phyloP scores from a whole-genome alignment of 345 rosid species.

The Corchorus olitorius region DNA sequence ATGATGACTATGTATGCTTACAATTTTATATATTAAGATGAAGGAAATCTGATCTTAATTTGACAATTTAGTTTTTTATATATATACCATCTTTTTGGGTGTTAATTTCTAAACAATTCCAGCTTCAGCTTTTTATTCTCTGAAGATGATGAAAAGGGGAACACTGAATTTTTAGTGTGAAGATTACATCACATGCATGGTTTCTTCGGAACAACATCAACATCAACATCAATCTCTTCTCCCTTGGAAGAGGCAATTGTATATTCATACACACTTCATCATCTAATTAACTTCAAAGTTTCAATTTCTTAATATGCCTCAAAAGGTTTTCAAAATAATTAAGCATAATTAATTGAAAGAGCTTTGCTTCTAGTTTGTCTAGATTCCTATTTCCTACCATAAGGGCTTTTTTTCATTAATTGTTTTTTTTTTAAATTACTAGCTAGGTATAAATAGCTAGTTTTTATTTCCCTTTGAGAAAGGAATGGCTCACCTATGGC shows the following conservation, averaged over 20 bases:
- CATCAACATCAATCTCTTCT: slow-evolving; percentile 3
- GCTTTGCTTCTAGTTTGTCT: neutral
- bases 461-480: neutral
- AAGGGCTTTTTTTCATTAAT: neutral
- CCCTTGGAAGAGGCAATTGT: slow-evolving; percentile 12
- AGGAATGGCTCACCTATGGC: too few species aligned
- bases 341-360: neutral
- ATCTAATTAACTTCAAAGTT: neutral
- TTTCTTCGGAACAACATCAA: neutral
- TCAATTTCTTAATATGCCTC: neutral
- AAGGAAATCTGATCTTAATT: neutral
- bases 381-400: neutral
- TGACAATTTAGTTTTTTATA: neutral
- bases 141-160: slow-evolving; percentile 26
- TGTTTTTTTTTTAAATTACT: too few species aligned
- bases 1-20: neutral
- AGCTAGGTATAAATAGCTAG: too few species aligned
- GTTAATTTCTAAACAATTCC: neutral
- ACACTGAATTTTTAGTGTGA: slow-evolving; percentile 22
- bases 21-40: neutral
- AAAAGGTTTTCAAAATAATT: neutral
- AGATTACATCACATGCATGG: slow-evolving; percentile 29
- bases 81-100: neutral
- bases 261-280: slow-evolving; percentile 15
- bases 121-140: slow-evolving; percentile 21